Evolutionary conservation across 2,329 filamentous ascomycete genomes (phyloP), one percentile per base, ranked within the genome.

Genomic region (Fusarium clavum): DNA sequence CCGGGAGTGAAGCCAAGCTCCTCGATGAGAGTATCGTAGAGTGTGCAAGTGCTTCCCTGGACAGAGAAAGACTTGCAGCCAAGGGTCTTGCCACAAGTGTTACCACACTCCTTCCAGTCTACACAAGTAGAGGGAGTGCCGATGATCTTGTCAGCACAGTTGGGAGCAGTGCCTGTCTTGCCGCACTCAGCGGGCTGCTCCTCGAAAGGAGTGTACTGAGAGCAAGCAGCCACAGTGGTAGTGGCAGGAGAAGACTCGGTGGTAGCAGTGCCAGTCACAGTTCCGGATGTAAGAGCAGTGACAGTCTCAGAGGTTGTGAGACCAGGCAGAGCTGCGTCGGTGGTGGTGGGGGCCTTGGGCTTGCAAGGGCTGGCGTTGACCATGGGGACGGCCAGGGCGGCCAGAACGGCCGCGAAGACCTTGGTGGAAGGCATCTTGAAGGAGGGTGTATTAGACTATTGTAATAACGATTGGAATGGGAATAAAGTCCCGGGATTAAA

Each of bases 331-430:
- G 56, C 65, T 32, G 62, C 43, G 43, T 44, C 57, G 18, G 57
- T 65, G 9, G 61, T 69, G n/a, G 63, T 68, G 22, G 44, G 32
- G 3, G 60, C 43, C 51, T 71, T 60, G 25, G 68, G 68, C 56
- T 68, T 70, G 40, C 68, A 70, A 46, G 68, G 68, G 18, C 68
- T 40, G 29, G 68, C 67, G 38, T 45, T 49, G 45, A 34, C 68
- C 54, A 66, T 52, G n/a, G 61, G 61, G 6, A 65, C 30, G 56
- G 68, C 68, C 68, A 71, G 44, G 13, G 64, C 68, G 40, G 68
- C 68, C 54, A 71, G 24, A 41, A 71, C 44, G 56, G 68, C 68
- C n/a, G 68, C 54, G 45, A 71, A 69, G 59, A 71, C 67, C 64
- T 71, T 71, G 29, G 49, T 46, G 10, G 68, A 71, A 57, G 68